Conservation (phyloP, 345 rosid genomes). For the Toxicodendron radicans region DNA sequence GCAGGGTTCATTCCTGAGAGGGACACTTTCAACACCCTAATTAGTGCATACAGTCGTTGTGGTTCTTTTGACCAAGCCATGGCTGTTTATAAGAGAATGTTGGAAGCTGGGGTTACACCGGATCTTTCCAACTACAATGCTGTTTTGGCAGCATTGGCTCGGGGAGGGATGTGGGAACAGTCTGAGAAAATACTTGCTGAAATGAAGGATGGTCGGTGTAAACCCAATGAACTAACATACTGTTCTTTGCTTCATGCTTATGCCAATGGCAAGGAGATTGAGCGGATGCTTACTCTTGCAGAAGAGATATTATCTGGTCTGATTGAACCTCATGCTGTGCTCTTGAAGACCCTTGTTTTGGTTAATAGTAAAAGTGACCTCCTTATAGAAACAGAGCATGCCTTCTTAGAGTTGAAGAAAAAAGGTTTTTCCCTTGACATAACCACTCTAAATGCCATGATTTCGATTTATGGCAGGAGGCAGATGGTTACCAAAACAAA, state of each 20-base stretch:
- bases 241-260: conserved; percentile 90
- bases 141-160: conserved; percentile 91
- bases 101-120: conserved; percentile 79
- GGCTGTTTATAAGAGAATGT: conserved; percentile 78
- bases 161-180: conserved; percentile 95
- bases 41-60: conserved; percentile 89
- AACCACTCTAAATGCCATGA: conserved; percentile 83
- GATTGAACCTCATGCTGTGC: conserved; percentile 70
- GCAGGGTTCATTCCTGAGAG: conserved; percentile 92
- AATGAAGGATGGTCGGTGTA: conserved; percentile 77
- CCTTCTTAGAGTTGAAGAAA: conserved; percentile 66
- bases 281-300: conserved; percentile 69
- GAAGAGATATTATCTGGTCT: conserved; percentile 81
- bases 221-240: conserved; percentile 83
- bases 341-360: conserved; percentile 83
- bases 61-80: conserved; percentile 89
- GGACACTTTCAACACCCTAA: conserved; percentile 87
- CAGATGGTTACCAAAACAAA: conserved; percentile 73
- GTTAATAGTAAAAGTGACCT: conserved; percentile 86
- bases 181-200: conserved; percentile 81
- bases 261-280: conserved; percentile 81
- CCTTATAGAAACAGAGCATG: conserved; percentile 69
- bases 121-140: conserved; percentile 92
- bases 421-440: conserved; percentile 74
- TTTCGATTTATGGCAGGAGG: conserved; percentile 86